Evolutionary conservation across 805 yeast species (phyloP), one percentile per base, ranked within the genome.

Genomic region (Starmerella lactis-condensi): DNA sequence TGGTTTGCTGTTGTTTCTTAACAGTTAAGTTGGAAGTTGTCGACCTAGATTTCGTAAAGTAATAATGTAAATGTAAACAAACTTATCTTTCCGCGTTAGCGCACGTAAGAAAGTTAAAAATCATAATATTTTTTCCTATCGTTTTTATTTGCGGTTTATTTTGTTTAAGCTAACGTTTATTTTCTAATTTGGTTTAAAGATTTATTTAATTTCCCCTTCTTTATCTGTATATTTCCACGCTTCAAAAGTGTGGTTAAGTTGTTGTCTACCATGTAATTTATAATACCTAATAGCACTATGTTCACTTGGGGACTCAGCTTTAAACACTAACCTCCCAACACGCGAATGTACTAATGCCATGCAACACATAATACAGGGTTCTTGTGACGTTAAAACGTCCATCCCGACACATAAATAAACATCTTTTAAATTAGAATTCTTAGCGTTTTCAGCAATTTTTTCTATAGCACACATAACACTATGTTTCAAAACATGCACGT

Each of bases 311-410:
- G 41, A 40, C 66, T 62, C 2, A 65, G 56, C 24, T 57, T 54
- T 12, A 76, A 41, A 52, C 72, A 77, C 56, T 21, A 85, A 55
- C 31, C 81, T 60, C 11, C 69, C 64, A 0, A 89, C 65, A 29
- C 98, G 60, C 1, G 96, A 85, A 50, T 89, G 98, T 8, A 83
- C 72, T 24, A 89, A 58, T 0, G 96, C 96, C 98, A 89, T 89
- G 5, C 78, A 57, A 47, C 98, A 89, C 95, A 85, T 89, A 0
- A 79, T 67, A 46, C 98, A 89, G 0, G 98, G 98, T 51, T 89
- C 98, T 49, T 82, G 93, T 0, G 93, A 75, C 1, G 91, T 76
- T 47, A 76, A 81, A 0, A 89, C 81, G 38, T 77, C 72, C 41
- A 70, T 63, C 32, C 72, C 67, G 22, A 74, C 65, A 48, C 96